Conservation (phyloP, 2,329 filamentous ascomycete genomes). For the Trichoderma harzianum region DNA sequence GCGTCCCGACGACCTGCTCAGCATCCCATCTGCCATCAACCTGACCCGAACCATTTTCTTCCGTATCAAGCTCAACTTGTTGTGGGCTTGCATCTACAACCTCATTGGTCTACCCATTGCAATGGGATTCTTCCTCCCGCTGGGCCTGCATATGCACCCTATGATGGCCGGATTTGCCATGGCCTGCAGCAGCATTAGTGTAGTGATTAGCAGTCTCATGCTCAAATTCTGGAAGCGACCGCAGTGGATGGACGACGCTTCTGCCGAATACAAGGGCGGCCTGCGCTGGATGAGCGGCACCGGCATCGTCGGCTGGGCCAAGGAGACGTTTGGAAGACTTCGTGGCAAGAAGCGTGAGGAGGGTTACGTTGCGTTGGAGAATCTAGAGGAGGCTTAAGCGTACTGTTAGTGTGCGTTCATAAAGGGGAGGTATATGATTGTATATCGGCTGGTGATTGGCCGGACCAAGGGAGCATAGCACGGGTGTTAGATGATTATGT, state of each 20-base stretch:
- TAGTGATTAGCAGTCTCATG: conserved; percentile 78
- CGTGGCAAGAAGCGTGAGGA: conserved; percentile 44
- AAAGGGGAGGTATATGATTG: not conserved
- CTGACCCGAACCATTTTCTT: conserved; percentile 82
- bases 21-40: conserved; percentile 82
- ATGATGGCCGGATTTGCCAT: conserved; percentile 95
- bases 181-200: conserved; percentile 85
- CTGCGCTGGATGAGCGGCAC: conserved; percentile 42
- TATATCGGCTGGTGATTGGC: not conserved
- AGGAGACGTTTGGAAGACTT: conserved; percentile 39
- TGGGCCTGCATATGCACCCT: conserved; percentile 83
- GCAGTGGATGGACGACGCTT: conserved; percentile 75
- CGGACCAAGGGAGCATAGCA: conserved; percentile 14
- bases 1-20: conserved; percentile 85
- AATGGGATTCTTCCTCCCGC: conserved; percentile 91
- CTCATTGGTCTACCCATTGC: conserved; percentile 87
- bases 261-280: conserved; percentile 56
- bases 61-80: conserved; percentile 89
- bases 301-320: conserved; percentile 41
- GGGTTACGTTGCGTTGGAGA: conserved; percentile 59
- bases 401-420: not conserved
- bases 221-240: conserved; percentile 86
- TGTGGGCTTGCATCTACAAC: conserved; percentile 94
- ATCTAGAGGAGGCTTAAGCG: conserved; percentile 46
- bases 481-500: conserved; percentile 1